A percentile compares a stretch with the other conserved stretches of the same genome.
Conservation (phyloP, 257 asterid genomes). For the Catharanthus roseus region DNA sequence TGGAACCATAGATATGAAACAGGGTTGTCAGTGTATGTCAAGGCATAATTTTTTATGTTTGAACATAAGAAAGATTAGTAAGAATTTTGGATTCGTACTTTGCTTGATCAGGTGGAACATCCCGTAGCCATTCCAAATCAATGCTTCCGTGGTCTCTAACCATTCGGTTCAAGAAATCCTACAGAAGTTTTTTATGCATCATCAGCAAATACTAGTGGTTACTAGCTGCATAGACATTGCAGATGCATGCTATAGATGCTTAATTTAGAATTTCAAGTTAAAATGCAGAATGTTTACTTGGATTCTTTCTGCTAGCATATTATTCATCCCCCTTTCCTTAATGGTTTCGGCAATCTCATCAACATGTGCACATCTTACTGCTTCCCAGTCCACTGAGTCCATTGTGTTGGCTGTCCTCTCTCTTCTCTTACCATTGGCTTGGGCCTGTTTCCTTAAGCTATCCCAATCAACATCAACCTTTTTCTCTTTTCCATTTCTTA, state of each 20-base stretch:
- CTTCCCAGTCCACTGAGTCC: conserved; percentile 97
- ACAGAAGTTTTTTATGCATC: conserved; percentile 26
- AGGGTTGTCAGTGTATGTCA: conserved; percentile 8
- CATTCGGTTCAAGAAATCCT: conserved; percentile 81
- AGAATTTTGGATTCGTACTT: conserved; percentile 44
- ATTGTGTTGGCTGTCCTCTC: conserved; percentile 47
- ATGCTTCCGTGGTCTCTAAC: conserved; percentile 82
- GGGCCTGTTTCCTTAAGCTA: conserved; percentile 50
- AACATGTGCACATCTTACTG: conserved; percentile 76
- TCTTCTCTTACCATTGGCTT: conserved; percentile 37
- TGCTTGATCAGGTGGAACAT: conserved; percentile 89
- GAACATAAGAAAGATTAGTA: conserved; percentile 11
- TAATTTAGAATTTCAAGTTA: conserved; percentile 6
- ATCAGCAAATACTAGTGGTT: conserved; percentile 21
- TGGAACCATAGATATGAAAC: conserved; percentile 31
- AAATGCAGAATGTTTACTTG: conserved; percentile 37
- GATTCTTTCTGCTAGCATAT: conserved; percentile 85
- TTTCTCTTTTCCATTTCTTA: conserved; percentile 48
- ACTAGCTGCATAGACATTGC: conserved; percentile 6
- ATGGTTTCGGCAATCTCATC: conserved; percentile 73
- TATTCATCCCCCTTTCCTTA: conserved; percentile 96
- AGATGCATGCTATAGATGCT: conserved; percentile 7
- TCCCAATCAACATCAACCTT: conserved; percentile 64
- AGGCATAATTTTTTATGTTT: conserved; percentile 5
- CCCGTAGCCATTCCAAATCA: conserved; percentile 95